Percentiles rank a stretch among this genome's conserved stretches.
Conservation (phyloP, 164 flowering plant genomes). For the Chloranthus sessilifolius region DNA sequence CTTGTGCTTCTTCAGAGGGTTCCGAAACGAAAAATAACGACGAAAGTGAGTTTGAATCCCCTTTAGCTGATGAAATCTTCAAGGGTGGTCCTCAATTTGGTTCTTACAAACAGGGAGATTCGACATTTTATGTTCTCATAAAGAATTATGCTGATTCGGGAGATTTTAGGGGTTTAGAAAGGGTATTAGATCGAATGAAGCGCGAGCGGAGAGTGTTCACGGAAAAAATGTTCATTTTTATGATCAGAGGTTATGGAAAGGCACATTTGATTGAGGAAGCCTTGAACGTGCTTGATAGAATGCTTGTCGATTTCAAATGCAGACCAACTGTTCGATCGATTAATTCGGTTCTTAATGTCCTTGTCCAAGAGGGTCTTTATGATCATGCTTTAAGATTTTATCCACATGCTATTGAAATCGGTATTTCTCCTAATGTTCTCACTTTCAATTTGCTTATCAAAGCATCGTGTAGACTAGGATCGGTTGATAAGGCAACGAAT, state of each 20-base stretch:
- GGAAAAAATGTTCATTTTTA: slow-evolving; percentile 50
- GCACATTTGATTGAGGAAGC: slow-evolving; percentile 59
- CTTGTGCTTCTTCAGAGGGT: not conserved
- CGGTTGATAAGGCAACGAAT: slow-evolving; percentile 56
- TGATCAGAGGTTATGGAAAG: slow-evolving; percentile 72
- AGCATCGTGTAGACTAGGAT: slow-evolving; percentile 57
- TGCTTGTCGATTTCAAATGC: slow-evolving; percentile 59
- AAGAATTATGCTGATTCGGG: slow-evolving; percentile 42
- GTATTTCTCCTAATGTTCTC: slow-evolving; percentile 51
- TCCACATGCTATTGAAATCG: slow-evolving; percentile 19
- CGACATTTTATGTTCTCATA: slow-evolving; percentile 54
- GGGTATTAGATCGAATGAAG: slow-evolving; percentile 53
- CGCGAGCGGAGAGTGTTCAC: slow-evolving; percentile 43
- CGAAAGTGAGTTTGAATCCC: slow-evolving; percentile 11
- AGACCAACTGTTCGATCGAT: slow-evolving; percentile 57
- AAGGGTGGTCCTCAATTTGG: slow-evolving; percentile 41
- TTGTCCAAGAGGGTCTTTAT: slow-evolving; percentile 47
- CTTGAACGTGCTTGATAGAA: slow-evolving; percentile 54
- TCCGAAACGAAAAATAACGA: slow-evolving; percentile 5
- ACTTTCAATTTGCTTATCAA: slow-evolving; percentile 74
- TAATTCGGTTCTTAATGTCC: slow-evolving; percentile 76
- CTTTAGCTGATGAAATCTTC: slow-evolving; percentile 35
- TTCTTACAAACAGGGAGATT: slow-evolving; percentile 66
- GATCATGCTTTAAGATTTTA: slow-evolving; percentile 45
- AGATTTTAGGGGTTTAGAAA: slow-evolving; percentile 50